Base-by-base conservation (phyloP, 1,139 yeast species). In the Torulaspora pretoriensis region DNA sequence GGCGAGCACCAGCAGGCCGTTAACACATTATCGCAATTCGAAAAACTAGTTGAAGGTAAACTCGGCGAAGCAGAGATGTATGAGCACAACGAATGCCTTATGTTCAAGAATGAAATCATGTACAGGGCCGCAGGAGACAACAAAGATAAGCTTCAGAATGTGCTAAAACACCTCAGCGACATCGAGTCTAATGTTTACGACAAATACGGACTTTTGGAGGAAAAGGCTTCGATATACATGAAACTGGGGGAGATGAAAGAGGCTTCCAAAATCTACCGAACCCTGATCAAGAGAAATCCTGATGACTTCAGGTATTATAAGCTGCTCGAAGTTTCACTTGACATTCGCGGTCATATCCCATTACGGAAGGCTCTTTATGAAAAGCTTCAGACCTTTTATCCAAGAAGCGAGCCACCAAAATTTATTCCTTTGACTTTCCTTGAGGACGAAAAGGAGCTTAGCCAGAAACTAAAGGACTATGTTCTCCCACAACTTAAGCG, bases 251-350 rank as follows among this genome's bases (percentile, higher is more conserved):
- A 64, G 22, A 43, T 54, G 14, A 70, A 76, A 49, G 89, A 84
- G 44, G 94, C 97, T 0, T 79, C 87, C 19, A 56, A 75, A 32
- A 73, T 79, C 36, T 87, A 83, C 61, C 78, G 95, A 63, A 69
- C 74, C 46, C 71, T 92, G 50, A 72, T 92, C 48, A 80, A 84
- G 63, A 80, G 96, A 60, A 92, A 90, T 63, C 96, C 97, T 0
- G 96, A 90, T 58, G 78, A 85, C 57, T 70, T 72, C 36, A 69
- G 67, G 14, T 88, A 87, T 61, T 90, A 87, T 61, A 65, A 68
- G 38, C 67, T 77, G 41, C 71, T 92, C 50, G 96, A 90, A 60
- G 64, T 73, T 34, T 71, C 89, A 1, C 71, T 86, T 49, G 78
- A 74, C 2, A 68, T 77, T 12, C 55, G 52, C 10, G 64, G 64